A percentile compares a stretch with the other conserved stretches of the same genome.
phyloP scores from a whole-genome alignment of 768 basidiomycete species.

The Kwoniella sp. region DNA sequence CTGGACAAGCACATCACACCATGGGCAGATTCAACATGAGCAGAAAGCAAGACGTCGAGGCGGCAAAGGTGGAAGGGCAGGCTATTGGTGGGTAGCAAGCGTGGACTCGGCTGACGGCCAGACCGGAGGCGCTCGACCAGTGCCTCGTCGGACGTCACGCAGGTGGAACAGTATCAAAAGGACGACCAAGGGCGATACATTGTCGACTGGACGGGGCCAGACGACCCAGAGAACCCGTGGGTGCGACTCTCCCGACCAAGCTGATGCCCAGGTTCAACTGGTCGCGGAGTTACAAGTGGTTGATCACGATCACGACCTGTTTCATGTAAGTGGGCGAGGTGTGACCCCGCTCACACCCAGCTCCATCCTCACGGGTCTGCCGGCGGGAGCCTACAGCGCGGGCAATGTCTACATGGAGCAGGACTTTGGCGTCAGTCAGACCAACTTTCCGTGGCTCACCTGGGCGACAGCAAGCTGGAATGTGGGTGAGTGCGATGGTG shows the following conservation, averaged over 20 bases:
- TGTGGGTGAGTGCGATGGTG: background rate
- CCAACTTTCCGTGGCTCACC: background rate
- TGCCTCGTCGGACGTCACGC: background rate
- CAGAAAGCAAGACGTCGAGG: no score
- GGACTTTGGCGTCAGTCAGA: conserved; percentile 2
- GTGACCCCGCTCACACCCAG: background rate
- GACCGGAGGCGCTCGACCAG: no score
- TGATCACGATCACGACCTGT: conserved; percentile 2
- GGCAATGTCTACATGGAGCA: conserved; percentile 7
- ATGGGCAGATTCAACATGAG: no score
- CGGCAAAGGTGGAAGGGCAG: no score
- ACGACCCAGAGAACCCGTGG: conserved; percentile 12
- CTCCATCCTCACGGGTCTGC: conserved; percentile 7
- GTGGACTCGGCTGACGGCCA: no score
- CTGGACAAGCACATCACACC: no score
- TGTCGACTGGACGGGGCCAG: conserved; percentile 6
- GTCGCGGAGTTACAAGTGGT: conserved; percentile 3
- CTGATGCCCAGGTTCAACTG: conserved; percentile 5
- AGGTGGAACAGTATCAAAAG: background rate
- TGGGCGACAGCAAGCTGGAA: conserved; percentile 14
- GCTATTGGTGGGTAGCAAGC: no score
- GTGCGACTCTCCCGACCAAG: background rate
- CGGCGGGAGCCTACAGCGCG: conserved; percentile 6
- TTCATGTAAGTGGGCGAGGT: conserved; percentile 1
- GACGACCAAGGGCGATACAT: conserved; percentile 3